Evolutionary conservation across 108 stramenopile species (phyloP), one percentile per base, ranked within the genome.

Genomic region (Cyclotella sp.): DNA sequence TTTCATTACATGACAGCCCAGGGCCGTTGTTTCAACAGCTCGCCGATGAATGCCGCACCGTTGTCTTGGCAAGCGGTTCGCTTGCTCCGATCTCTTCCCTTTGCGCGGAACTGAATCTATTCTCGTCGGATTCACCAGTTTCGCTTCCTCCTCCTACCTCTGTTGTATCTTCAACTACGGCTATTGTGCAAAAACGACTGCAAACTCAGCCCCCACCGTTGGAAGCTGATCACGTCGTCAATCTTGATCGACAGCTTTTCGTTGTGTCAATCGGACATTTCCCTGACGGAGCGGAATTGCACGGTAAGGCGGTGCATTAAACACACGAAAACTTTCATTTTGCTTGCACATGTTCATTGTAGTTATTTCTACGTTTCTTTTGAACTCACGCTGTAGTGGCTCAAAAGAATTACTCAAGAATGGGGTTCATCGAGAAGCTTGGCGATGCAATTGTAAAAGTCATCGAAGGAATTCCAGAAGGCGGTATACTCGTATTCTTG

Each of bases 401-500:
- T 27, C 85, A 90, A 30, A 63, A 49, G 14, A 86, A 90, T 46
- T 89, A 87, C 73, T 85, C 66, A 26, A 49, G 85, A 16, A 42
- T 70, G 5, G 77, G 60, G 0, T 94, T 88, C 72, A 66, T 87
- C 18, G 79, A 79, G 34, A 87, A 86, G 34, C 86, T 94, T 53
- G 93, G 93, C 11, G 70, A 87, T 73, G 73, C 91, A 0, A 77
- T 94, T 42, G 89, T 89, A 1, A 75, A 77, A 34, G 73, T 91
- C 13, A 72, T 89, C 5, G 88, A 84, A 69, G 54, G 82, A 18
- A 84, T 90, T 18, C 87, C 88, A 28, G 47, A 55, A 12, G 93
- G 93, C 42, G 93, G 93, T 11, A 84, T 88, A 24, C 64, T 93
- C n/a, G 79, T 93, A 10, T 93, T 93, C 64, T 73, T 93, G 9